Base-by-base conservation (phyloP, 352 stramenopile genomes). In the Phytopythium oedochilum region DNA sequence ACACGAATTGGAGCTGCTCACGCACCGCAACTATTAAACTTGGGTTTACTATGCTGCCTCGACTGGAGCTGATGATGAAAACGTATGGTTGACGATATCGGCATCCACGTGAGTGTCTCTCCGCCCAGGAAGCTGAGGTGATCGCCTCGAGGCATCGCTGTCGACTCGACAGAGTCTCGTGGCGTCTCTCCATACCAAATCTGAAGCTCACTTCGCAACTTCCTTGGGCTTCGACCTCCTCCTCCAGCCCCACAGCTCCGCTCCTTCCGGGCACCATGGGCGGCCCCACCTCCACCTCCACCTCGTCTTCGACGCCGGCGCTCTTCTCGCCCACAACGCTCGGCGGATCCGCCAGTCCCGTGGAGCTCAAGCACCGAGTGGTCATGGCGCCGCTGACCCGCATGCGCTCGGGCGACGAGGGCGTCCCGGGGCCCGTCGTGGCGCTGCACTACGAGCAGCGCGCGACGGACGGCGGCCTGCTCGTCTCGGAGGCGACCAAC, bases 301-400 rank as follows among this genome's bases (percentile, higher is more conserved):
- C n/a, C n/a, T n/a, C 18, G 36, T 36, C 45, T 17, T 28, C 45
- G 12, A 25, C 45, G 5, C 45, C 45, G 9, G 45, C 45, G 50
- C 66, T 85, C 53, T 84, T 86, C 40, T 64, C 71, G n/a, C 57
- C 71, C 31, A 54, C 83, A 8, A 79, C 64, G 25, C 63, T 85
- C 52, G 71, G 74, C 35, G 70, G 63, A 28, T 66, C 76, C 18
- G 63, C 59, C 25, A 28, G 57, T 2, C 62, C 67, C 23, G 53
- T 75, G 18, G 43, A 71, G 46, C 61, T 89, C 38, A 68, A 70
- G 52, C 75, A 90, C 53, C 75, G 79, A 34, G 63, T 90, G n/a
- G 78, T 89, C 29, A 79, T 90, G 70, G 79, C 79, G 15, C 80
- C 80, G 11, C 66, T 88, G 25, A 90, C 80, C 23, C 75, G 62